Conservation (phyloP, 2,329 filamentous ascomycete species). For the Zasmidium citrigriseum region DNA sequence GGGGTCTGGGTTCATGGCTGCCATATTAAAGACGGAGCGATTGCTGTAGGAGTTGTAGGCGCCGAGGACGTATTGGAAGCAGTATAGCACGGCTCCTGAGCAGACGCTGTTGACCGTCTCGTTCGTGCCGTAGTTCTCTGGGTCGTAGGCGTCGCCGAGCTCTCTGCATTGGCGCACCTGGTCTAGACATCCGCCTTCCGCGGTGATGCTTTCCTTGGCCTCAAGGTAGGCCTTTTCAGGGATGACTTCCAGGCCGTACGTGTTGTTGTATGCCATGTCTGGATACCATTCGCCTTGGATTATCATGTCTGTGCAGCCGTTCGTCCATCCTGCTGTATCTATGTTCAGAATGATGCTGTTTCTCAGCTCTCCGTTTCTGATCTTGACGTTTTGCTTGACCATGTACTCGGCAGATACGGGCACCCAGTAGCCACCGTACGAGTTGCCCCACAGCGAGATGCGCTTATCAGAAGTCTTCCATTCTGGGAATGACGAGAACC, state of each 20-base stretch:
- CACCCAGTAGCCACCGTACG: constrained; percentile 60
- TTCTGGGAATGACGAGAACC: constrained; percentile 27
- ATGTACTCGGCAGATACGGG: constrained; percentile 59
- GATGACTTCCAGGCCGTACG: constrained; percentile 62
- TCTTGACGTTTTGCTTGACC: constrained; percentile 61
- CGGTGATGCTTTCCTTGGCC: constrained; percentile 45
- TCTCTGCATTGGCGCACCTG: constrained; percentile 54
- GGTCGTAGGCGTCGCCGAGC: constrained; percentile 51
- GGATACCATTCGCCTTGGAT: constrained; percentile 52
- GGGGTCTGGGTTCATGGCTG: constrained; percentile 23
- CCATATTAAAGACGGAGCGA: constrained; percentile 28
- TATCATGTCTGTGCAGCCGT: constrained; percentile 67
- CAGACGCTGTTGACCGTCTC: constrained; percentile 45
- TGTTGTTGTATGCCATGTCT: constrained; percentile 61
- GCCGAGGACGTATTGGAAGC: constrained; percentile 14
- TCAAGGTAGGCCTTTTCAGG: constrained; percentile 43
- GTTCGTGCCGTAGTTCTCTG: constrained; percentile 46
- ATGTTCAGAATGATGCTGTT: constrained; percentile 56
- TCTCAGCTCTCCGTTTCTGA: constrained; percentile 37
- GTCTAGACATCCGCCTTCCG: constrained; percentile 50
- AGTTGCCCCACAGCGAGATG: constrained; percentile 25
- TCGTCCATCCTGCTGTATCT: constrained; percentile 65
- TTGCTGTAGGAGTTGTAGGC: constrained; percentile 14
- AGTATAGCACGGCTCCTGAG: constrained; percentile 22
- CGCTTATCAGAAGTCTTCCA: constrained; percentile 17